phyloP scores from a whole-genome alignment of 164 flowering plant species.

The Protea cynaroides region DNA sequence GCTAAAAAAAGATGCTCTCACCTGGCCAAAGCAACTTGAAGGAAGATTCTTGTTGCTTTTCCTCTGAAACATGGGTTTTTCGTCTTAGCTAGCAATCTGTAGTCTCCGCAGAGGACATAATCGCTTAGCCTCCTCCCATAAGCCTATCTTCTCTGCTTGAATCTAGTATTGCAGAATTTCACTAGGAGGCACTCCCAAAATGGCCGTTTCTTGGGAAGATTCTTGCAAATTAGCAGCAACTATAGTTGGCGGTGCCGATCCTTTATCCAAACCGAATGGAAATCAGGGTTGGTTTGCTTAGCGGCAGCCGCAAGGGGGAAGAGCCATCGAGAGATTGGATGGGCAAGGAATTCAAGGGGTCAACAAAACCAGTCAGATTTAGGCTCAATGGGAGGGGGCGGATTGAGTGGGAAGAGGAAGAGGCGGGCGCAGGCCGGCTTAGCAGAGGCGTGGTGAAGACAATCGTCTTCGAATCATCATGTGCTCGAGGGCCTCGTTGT shows the following conservation, averaged over 20 bases:
- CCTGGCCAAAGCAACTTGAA: too few species aligned
- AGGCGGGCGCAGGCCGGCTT: slow-evolving; percentile 66
- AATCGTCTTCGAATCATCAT: slow-evolving; percentile 83
- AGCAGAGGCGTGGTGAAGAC: slow-evolving; percentile 37
- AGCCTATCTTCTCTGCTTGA: slow-evolving; percentile 25
- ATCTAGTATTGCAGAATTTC: slow-evolving; percentile 15
- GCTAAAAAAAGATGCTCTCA: too few species aligned
- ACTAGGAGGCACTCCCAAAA: slow-evolving; percentile 14
- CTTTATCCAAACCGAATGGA: slow-evolving; percentile 68
- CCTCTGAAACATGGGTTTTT: slow-evolving; percentile 19
- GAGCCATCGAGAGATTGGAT: slow-evolving; percentile 25
- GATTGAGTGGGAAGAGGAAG: slow-evolving; percentile 37
- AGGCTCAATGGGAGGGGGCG: slow-evolving; percentile 18
- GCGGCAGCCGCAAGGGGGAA: slow-evolving; percentile 7
- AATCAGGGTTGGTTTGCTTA: slow-evolving; percentile 34
- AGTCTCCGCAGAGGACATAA: slow-evolving; percentile 27
- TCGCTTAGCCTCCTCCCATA: slow-evolving; percentile 20
- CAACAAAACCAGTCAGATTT: slow-evolving; percentile 72
- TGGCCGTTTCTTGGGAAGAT: slow-evolving; percentile 9
- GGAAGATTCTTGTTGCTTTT: slow-evolving; percentile 24
- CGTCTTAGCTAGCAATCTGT: slow-evolving; percentile 36
- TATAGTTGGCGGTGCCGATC: slow-evolving; percentile 9
- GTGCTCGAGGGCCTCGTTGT: slow-evolving; percentile 80
- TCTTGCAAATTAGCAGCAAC: slow-evolving; percentile 16
- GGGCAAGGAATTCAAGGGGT: slow-evolving; percentile 63